Evolutionary conservation across 2,329 filamentous ascomycete genomes (phyloP).

Genomic region (Hypoxylon sp.): DNA sequence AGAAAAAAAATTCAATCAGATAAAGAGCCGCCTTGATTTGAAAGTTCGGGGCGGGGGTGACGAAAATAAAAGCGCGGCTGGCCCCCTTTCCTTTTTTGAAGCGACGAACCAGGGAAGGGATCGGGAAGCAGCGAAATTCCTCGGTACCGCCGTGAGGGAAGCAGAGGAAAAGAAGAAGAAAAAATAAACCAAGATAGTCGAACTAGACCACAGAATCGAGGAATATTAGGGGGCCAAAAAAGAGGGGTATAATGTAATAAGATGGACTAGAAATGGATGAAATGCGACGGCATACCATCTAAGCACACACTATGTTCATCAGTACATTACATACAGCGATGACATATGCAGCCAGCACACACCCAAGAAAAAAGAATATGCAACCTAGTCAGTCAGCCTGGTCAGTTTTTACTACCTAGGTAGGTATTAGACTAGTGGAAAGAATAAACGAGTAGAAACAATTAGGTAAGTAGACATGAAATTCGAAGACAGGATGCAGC

Average conservation of each 20-base stretch:
- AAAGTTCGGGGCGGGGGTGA: conserved; percentile 35
- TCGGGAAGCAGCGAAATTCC: conserved; percentile 36
- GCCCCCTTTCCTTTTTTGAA: conserved; percentile 40
- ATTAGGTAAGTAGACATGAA: conserved; percentile 14
- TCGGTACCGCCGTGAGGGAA: conserved; percentile 41
- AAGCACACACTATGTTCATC: conserved; percentile 19
- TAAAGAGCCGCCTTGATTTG: conserved; percentile 43
- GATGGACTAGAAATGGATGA: conserved; percentile 31
- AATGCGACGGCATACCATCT: conserved; percentile 43
- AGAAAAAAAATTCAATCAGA: conserved; percentile 33
- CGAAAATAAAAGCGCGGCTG: conserved; percentile 46
- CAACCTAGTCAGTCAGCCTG: conserved; percentile 16
- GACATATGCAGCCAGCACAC: conserved; percentile 40
- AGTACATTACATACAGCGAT: conserved; percentile 27
- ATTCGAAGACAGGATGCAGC: conserved; percentile 30
- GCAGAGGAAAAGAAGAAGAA: conserved; percentile 23
- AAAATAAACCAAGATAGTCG: conserved; percentile 26
- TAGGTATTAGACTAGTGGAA: conserved; percentile 11
- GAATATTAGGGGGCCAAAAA: conserved; percentile 45
- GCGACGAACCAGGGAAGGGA: conserved; percentile 39
- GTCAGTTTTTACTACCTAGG: conserved; percentile 4
- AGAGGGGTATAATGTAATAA: conserved; percentile 47
- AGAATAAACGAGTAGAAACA: conserved; percentile 36
- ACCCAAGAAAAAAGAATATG: conserved; percentile 25
- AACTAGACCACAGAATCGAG: conserved; percentile 40